Base-by-base conservation (phyloP, 352 stramenopile genomes). In the Globisporangium camurandrum region DNA sequence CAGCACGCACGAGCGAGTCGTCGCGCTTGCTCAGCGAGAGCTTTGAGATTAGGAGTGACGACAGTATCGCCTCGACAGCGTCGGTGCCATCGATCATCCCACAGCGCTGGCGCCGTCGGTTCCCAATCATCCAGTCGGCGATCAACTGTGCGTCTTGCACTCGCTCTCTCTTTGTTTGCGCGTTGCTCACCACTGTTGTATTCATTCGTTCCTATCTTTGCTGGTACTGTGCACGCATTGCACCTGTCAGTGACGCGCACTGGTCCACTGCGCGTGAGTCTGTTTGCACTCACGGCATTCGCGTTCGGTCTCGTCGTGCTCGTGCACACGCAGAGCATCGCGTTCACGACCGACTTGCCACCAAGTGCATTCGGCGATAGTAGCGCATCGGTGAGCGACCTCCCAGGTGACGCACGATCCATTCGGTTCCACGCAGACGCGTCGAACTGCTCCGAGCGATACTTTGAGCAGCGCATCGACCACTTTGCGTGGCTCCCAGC, bases 401-500 rank as follows among this genome's bases (percentile, higher is more conserved):
- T 59, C 8, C 30, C 45, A 3, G 51, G 46, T n/a, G 26, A 44
- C 17, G 12, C 31, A 10, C n/a, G n/a, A n/a, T 46, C 41, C 27
- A 57, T 30, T 4, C 49, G 27, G 8, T 33, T 88, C 23, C 55
- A 30, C 11, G 71, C 75, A 14, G 64, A 81, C 46, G 59, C 74
- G 17, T 67, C 61, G 42, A 92, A 94, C 64, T 96, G 87, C 64
- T 78, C 78, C 0, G 69, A 90, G 63, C 55, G 71, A n/a, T 97
- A 68, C 68, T 87, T 96, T 45, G 72, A 90, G 41, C 89, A 97
- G 57, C 71, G 68, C 9, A 67, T 97, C 20, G 88, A 97, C 51
- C 88, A 97, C 61, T 97, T 97, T 51, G 69, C 79, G 44, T 89
- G 75, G 64, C 66, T 81, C 3, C 46, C 55, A 7, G 43, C 34